Evolutionary conservation across 805 yeast species (phyloP).

Genomic region (Lipomyces yamadae): DNA sequence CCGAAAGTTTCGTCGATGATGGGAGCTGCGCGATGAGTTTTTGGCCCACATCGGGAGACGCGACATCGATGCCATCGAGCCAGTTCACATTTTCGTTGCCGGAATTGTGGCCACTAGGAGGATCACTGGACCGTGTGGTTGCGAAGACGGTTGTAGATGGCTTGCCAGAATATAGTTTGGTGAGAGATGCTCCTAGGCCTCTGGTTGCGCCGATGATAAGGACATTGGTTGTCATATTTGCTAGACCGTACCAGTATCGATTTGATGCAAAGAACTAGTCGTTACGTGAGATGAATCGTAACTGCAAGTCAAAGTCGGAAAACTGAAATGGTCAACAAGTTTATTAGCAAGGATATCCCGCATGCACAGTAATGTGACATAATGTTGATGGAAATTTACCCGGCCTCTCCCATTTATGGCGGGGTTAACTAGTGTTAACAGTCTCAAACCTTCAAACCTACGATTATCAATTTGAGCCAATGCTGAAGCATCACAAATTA

Average conservation of each 20-base stretch:
- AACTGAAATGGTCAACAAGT: not conserved
- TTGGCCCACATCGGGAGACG: not conserved
- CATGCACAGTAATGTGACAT: not conserved
- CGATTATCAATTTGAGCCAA: too few relatives aligned
- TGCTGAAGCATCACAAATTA: too few relatives aligned
- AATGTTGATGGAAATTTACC: not conserved
- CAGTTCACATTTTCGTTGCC: not conserved
- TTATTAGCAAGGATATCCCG: not conserved
- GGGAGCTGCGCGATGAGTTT: conserved; percentile 3
- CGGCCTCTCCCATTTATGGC: too few relatives aligned
- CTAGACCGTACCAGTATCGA: not conserved
- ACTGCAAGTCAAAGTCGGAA: not conserved
- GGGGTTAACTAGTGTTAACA: too few relatives aligned
- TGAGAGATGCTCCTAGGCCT: conserved; percentile 1
- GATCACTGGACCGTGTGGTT: not conserved
- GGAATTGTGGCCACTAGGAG: not conserved
- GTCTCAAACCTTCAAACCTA: too few relatives aligned
- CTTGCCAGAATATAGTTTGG: not conserved
- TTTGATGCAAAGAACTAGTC: not conserved
- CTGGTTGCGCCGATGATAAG: not conserved
- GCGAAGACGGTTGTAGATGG: conserved; percentile 1
- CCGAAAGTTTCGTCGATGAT: not conserved
- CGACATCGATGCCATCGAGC: not conserved
- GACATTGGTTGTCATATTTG: not conserved
- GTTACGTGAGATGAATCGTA: not conserved